These are phyloP conservation scores for Corchorus olitorius DNA, from an alignment of 345 rosid genomes.

Conservation along the genomic window DNA sequence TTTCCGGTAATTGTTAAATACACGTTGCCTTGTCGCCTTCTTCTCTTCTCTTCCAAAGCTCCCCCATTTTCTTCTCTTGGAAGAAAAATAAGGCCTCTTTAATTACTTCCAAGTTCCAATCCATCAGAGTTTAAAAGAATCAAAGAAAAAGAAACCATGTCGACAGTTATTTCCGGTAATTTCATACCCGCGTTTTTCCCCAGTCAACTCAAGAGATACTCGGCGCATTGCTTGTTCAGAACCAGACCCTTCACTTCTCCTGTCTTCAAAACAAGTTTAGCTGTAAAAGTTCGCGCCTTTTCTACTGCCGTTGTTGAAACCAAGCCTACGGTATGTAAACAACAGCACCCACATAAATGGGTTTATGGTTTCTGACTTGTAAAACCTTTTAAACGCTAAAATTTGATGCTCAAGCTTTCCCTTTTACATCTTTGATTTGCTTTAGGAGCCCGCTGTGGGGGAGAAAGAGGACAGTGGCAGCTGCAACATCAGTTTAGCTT, in stretches of 20 bases:
- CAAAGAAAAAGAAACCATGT: slow-evolving; percentile 20
- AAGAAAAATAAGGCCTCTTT: too few relatives aligned
- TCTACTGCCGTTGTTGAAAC: slow-evolving; percentile 48
- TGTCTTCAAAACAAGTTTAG: slow-evolving; percentile 19
- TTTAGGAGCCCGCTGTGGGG: slow-evolving; percentile 39
- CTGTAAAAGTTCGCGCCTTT: slow-evolving; percentile 45
- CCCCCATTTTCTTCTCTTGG: not conserved
- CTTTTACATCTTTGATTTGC: not conserved
- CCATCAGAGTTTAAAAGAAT: not conserved
- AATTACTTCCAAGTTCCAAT: not conserved
- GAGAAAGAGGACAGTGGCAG: slow-evolving; percentile 32
- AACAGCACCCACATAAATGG: not conserved
- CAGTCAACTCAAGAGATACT: not conserved
- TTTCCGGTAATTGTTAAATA: not conserved
- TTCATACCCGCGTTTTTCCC: slow-evolving; percentile 28
- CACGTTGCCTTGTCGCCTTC: not conserved
- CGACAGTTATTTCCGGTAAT: slow-evolving; percentile 10
- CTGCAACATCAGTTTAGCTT: slow-evolving; percentile 52
- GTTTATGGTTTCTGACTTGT: not conserved
- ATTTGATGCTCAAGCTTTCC: too few relatives aligned
- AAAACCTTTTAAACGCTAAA: not conserved
- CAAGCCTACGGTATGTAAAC: slow-evolving; percentile 40
- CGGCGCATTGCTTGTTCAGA: slow-evolving; percentile 13
- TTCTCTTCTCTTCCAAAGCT: not conserved
- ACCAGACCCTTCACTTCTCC: not conserved